Evolutionary conservation across 2,329 filamentous ascomycete species (phyloP).

Genomic region (Hypoxylon sp.): DNA sequence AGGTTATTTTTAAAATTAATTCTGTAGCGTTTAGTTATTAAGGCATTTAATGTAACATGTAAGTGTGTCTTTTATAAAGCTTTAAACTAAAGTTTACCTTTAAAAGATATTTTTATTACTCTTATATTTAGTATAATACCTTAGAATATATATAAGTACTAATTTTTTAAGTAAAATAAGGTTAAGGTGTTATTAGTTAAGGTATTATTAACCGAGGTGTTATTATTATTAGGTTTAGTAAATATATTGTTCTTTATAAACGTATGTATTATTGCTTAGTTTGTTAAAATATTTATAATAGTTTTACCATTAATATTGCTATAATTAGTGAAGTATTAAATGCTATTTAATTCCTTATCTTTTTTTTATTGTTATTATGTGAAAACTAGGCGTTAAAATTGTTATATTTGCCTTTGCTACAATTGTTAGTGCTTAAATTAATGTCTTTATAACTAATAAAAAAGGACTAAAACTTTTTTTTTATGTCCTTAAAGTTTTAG

Average conservation of each 20-base stretch:
- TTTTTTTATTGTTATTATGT: slow-evolving; percentile 5
- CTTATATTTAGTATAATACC: slow-evolving; percentile 1
- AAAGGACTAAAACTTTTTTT: background rate
- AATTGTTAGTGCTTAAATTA: background rate
- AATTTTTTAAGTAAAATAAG: slow-evolving; percentile 8
- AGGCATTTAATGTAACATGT: background rate
- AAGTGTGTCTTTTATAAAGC: slow-evolving; percentile 5
- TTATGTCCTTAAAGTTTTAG: background rate
- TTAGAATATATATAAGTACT: slow-evolving; percentile 6
- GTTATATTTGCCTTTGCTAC: background rate
- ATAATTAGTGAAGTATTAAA: background rate
- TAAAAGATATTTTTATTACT: slow-evolving; percentile 4
- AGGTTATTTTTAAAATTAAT: slow-evolving; percentile 8
- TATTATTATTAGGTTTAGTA: no score
- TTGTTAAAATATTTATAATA: background rate
- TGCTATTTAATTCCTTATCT: background rate
- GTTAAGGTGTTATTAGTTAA: background rate
- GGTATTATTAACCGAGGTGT: background rate
- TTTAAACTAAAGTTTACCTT: background rate
- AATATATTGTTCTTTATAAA: background rate
- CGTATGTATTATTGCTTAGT: background rate
- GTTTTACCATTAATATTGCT: background rate
- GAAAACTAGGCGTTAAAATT: background rate
- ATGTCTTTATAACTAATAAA: slow-evolving; percentile 2
- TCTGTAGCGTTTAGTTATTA: background rate